Base-by-base conservation (phyloP, 140 eudicot genomes). In the Bidens hawaiensis region DNA sequence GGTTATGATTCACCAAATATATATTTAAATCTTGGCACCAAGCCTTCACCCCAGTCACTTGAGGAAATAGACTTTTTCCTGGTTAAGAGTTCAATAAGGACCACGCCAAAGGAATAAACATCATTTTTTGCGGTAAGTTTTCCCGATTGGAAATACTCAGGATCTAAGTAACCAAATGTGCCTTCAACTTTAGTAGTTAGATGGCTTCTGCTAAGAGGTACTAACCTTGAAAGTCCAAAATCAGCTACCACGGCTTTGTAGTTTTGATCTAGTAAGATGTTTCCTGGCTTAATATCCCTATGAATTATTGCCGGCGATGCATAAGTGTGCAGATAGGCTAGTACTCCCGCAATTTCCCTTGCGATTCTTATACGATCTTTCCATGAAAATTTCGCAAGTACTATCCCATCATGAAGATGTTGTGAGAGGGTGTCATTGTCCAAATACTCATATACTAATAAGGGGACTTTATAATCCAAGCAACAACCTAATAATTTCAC, bases 181-280 rank as follows among this genome's bases (percentile, higher is more conserved):
- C 81, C 81, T 22, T 59, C 60, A 24, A 69, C 47, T 31, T 60
- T 54, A 22, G 81, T 64, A 3, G 76, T 76, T 18, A 63, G 26
- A 64, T 76, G 81, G 12, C 69, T 76, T 47, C 16, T 36, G 22
- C 46, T 58, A 21, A 64, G 4, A n/a, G 66, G 18, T 14, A 63
- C 24, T 1, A 38, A 42, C 33, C 62, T 69, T 27, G 73, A 70
- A 48, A 60, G 67, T 28, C 73, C 69, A 56, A 70, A 76, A 18
- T 76, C 73, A 1, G 69, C 62, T 3, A 63, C 9, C 12, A 62
- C 46, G 5, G 72, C 73, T 34, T 16, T 76, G 72, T 43, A 68
- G 28, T 69, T 76, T 36, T 76, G 65, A 64, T 76, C 54, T 17
- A 70, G 42, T n/a, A 70, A 71, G 8, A 76, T 70, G 38, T 76